Percentiles rank a stretch among this genome's conserved stretches.
phyloP scores from a whole-genome alignment of 305 asterid species.

The Fraxinus ornus region DNA sequence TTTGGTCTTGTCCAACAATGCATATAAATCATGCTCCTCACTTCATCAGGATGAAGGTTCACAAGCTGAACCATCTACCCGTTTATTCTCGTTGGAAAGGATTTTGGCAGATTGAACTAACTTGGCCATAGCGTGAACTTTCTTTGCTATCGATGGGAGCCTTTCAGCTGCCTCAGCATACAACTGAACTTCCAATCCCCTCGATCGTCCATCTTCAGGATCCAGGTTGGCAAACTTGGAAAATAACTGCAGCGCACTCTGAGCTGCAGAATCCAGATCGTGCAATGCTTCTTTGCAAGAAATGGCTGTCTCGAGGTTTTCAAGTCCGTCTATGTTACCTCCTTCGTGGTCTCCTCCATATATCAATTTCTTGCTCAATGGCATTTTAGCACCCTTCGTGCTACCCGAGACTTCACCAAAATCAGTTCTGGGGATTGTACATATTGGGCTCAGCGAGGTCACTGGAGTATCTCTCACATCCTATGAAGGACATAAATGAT shows the following conservation, averaged over 20 bases:
- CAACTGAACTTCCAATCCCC: constrained; percentile 27
- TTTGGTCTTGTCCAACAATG: background rate
- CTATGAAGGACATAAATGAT: constrained; percentile 20
- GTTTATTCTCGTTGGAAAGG: constrained; percentile 7
- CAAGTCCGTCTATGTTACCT: constrained; percentile 2
- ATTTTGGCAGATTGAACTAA: constrained; percentile 28
- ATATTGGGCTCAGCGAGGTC: background rate
- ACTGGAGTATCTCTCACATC: constrained; percentile 22
- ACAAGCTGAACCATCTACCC: constrained; percentile 25
- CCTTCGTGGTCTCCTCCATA: constrained; percentile 12
- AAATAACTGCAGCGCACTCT: constrained; percentile 43
- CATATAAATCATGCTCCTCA: background rate
- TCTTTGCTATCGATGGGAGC: constrained; percentile 41
- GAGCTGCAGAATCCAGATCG: constrained; percentile 55
- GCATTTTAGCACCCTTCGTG: background rate
- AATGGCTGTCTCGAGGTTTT: constrained; percentile 18
- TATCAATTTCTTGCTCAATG: background rate
- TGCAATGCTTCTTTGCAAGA: constrained; percentile 47
- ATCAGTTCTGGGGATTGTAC: constrained; percentile 1
- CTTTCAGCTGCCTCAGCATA: constrained; percentile 30
- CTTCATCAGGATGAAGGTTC: background rate
- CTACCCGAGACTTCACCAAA: constrained; percentile 10
- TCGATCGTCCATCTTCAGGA: constrained; percentile 26
- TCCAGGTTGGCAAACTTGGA: constrained; percentile 32
- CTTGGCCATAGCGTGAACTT: constrained; percentile 41